phyloP scores from a whole-genome alignment of 2,329 filamentous ascomycete species.

The Phialocephala subalpina region DNA sequence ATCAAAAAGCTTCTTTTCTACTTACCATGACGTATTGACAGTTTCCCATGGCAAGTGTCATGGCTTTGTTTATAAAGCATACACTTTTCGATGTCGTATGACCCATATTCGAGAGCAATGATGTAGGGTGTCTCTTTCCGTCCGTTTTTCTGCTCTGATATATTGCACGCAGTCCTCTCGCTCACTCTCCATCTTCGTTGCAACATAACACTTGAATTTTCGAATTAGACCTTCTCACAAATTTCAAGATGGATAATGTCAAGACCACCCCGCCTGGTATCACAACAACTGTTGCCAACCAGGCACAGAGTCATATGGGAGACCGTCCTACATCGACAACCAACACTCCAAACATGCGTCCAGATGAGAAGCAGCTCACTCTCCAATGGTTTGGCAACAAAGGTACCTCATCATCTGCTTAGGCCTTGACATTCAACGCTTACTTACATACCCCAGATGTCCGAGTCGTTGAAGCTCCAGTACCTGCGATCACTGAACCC shows the following conservation, averaged over 20 bases:
- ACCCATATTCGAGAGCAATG: no score
- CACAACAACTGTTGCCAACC: slow-evolving; percentile 30
- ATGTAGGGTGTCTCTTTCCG: no score
- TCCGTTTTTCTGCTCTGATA: not conserved
- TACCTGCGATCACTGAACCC: slow-evolving; percentile 41
- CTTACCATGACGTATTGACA: not conserved
- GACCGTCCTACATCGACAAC: slow-evolving; percentile 28
- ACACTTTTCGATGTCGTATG: not conserved
- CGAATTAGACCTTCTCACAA: not conserved
- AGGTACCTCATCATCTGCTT: slow-evolving; percentile 10
- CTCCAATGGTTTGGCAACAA: slow-evolving; percentile 30
- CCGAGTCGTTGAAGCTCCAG: slow-evolving; percentile 34
- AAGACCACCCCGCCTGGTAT: slow-evolving; percentile 29
- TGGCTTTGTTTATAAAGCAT: not conserved
- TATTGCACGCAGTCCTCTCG: not conserved
- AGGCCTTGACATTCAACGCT: not conserved
- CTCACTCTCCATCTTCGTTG: not conserved
- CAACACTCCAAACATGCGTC: slow-evolving; percentile 21
- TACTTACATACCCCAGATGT: slow-evolving; percentile 24
- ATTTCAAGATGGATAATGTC: slow-evolving; percentile 12
- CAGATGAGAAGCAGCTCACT: slow-evolving; percentile 23
- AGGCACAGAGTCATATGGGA: slow-evolving; percentile 27
- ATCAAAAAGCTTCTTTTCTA: not conserved
- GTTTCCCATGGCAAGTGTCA: not conserved
- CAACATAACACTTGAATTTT: not conserved